These are phyloP conservation scores for Scheffersomyces titani DNA, from an alignment of 1,139 yeast genomes.

Conservation along the genomic window DNA sequence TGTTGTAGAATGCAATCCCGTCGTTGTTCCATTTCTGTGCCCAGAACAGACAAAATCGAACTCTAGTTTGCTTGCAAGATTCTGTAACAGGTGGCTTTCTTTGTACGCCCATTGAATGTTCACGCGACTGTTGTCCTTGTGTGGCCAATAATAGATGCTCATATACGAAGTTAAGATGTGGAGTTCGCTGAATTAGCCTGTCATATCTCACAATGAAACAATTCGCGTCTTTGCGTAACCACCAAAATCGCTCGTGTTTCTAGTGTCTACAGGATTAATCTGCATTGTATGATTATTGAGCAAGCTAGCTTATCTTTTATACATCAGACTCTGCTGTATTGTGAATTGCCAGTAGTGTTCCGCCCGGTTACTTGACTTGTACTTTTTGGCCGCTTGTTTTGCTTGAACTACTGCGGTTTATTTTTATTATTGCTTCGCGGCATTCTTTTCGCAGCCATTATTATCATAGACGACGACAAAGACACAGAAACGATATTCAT, in stretches of 20 bases:
- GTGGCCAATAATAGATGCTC: not conserved
- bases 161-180: not conserved
- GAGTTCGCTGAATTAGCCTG: not conserved
- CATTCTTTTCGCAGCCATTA: too few species aligned
- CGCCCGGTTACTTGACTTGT: not conserved
- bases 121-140: not conserved
- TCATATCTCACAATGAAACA: not conserved
- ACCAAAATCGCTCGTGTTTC: not conserved
- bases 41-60: not conserved
- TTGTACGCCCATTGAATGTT: not conserved
- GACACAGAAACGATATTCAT: too few species aligned
- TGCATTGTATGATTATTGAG: not conserved
- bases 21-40: not conserved
- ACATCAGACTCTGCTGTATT: not conserved
- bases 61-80: not conserved
- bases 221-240: not conserved
- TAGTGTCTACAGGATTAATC: not conserved
- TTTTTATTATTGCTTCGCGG: too few species aligned
- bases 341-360: not conserved
- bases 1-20: too few species aligned
- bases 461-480: too few species aligned
- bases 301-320: not conserved
- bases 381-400: too few species aligned
- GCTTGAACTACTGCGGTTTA: too few species aligned
- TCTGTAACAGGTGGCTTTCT: not conserved